Evolutionary conservation across 1,284 basidiomycete species (phyloP).

Genomic region (Filobasidium uniguttulatum): DNA sequence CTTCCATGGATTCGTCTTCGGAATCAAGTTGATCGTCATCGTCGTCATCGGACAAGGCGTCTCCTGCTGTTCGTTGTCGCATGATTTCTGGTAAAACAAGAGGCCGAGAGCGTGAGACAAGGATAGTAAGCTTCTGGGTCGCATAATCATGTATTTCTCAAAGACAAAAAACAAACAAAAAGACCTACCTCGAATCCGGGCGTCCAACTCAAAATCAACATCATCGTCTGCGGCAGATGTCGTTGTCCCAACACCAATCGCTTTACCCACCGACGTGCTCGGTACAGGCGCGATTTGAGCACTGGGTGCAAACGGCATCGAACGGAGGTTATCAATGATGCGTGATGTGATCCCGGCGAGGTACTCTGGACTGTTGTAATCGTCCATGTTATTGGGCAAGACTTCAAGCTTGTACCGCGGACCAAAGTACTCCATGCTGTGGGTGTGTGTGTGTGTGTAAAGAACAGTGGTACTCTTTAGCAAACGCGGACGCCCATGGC

Average conservation of each 20-base stretch:
- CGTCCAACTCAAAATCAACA: slow-evolving; percentile 35
- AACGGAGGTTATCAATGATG: slow-evolving; percentile 64
- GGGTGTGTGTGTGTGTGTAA: neutral
- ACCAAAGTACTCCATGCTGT: slow-evolving; percentile 84
- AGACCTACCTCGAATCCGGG: slow-evolving; percentile 29
- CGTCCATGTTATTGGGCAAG: slow-evolving; percentile 82
- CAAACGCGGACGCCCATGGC: no score
- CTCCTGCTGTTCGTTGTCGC: slow-evolving; percentile 7
- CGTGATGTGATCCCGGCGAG: slow-evolving; percentile 47
- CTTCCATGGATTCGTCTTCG: slow-evolving; percentile 3
- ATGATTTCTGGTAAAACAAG: slow-evolving; percentile 4
- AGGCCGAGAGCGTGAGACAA: neutral
- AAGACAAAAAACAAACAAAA: neutral
- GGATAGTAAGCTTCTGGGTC: neutral
- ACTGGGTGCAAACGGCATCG: slow-evolving; percentile 68
- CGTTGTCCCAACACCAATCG: slow-evolving; percentile 23
- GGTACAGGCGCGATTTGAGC: slow-evolving; percentile 79
- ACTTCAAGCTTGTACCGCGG: slow-evolving; percentile 91
- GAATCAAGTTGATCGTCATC: slow-evolving; percentile 8
- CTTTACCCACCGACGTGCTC: slow-evolving; percentile 29
- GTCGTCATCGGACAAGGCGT: slow-evolving; percentile 12
- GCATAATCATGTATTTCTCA: no score
- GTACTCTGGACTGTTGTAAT: slow-evolving; percentile 74
- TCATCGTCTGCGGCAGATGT: slow-evolving; percentile 28
- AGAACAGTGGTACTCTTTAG: no score